Base-by-base conservation (phyloP, 805 yeast species). In the Ogataea saltuana region DNA sequence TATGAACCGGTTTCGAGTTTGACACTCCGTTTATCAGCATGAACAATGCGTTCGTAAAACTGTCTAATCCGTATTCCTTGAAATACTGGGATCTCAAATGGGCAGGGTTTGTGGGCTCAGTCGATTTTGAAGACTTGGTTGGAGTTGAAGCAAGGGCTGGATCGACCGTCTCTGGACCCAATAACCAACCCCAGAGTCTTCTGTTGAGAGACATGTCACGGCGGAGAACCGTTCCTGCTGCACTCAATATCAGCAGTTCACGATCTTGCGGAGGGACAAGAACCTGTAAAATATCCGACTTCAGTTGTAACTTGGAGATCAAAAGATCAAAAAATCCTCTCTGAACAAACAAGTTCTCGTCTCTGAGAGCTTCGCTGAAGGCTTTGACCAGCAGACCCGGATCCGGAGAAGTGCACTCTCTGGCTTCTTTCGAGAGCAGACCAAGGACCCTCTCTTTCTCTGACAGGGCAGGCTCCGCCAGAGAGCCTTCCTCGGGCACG, bases 171-270 rank as follows among this genome's bases (percentile, higher is more conserved):
- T 82, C 88, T 1, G 96, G 93, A 0, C 98, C 97, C 21, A 91
- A 64, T 6, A 93, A 67, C 95, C 97, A 93, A 46, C 76, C 82
- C 97, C 98, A 90, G 16, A 93, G 71, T 55, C 99, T 75, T 63
- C 99, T 75, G 62, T 93, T 93, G 46, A 93, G 72, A 7, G 97
- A 88, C 97, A 93, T 88, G 63, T 93, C 99, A 53, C 82, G 83
- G 33, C 84, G 79, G 33, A 88, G 67, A 2, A 93, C 83, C 0
- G 90, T 81, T 9, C 72, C 64, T 19, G 88, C 75, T 28, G 89
- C 83, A 8, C 80, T 70, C 63, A 83, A 68, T 13, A 88, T 60
- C 28, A 89, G 64, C 22, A 75, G 54, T 47, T 77, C 75, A 36
- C 76, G 74, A 54, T 88, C 96, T 5, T 70, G 65, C 0, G 64